phyloP scores from a whole-genome alignment of 805 yeast species.

The Ogataea minuta region DNA sequence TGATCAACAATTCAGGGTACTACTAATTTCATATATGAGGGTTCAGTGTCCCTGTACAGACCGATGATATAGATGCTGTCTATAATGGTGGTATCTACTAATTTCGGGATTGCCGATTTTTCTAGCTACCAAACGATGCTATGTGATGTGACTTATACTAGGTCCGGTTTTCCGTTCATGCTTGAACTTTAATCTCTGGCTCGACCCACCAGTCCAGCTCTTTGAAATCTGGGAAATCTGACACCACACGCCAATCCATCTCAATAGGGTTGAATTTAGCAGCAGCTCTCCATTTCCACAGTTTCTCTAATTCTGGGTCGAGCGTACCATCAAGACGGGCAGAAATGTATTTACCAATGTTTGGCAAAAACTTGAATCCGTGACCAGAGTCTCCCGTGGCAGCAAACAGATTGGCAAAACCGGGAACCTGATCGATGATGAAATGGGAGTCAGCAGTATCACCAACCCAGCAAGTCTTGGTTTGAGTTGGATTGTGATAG shows the following conservation, averaged over 20 bases:
- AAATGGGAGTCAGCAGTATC: slow-evolving; percentile 43
- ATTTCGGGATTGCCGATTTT: too few relatives aligned
- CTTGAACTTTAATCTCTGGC: too few relatives aligned
- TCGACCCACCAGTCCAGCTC: slow-evolving; percentile 20
- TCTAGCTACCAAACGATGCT: too few relatives aligned
- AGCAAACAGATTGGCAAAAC: slow-evolving; percentile 32
- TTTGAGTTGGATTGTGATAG: slow-evolving; percentile 34
- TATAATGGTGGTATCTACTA: too few relatives aligned
- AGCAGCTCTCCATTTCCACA: slow-evolving; percentile 36
- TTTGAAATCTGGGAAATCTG: slow-evolving; percentile 16
- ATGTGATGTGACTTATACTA: too few relatives aligned
- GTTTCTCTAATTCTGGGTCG: slow-evolving; percentile 20
- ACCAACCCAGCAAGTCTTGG: slow-evolving; percentile 40
- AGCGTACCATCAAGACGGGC: slow-evolving; percentile 33
- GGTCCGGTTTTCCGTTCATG: too few relatives aligned
- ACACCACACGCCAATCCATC: slow-evolving; percentile 16
- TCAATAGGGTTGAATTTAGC: slow-evolving; percentile 10
- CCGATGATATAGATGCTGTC: too few relatives aligned
- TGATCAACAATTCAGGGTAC: too few relatives aligned
- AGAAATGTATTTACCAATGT: slow-evolving; percentile 42
- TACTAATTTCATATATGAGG: too few relatives aligned
- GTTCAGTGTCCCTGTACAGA: too few relatives aligned
- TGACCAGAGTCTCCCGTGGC: slow-evolving; percentile 52
- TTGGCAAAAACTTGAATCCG: slow-evolving; percentile 46
- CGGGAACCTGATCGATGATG: slow-evolving; percentile 40